These are phyloP conservation scores for Fusarium buharicum DNA, from an alignment of 2,329 filamentous ascomycete species.

Conservation along the genomic window DNA sequence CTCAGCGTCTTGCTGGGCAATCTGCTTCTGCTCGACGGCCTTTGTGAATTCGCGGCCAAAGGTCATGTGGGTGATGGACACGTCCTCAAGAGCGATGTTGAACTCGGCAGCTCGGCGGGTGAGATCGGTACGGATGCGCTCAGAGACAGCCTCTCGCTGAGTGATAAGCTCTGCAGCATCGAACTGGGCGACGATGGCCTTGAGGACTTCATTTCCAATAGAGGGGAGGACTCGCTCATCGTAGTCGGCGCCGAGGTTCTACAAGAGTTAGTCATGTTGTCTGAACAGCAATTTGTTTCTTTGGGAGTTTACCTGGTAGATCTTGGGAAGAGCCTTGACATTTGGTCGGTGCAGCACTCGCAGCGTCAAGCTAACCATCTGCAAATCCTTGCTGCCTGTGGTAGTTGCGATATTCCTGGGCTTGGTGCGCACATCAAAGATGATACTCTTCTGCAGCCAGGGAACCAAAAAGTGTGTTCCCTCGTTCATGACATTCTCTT, in stretches of 20 bases:
- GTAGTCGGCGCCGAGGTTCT: slow-evolving; percentile 98
- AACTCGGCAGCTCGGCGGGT: slow-evolving; percentile 94
- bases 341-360: slow-evolving; percentile 95
- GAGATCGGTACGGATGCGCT: slow-evolving; percentile 92
- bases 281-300: neutral
- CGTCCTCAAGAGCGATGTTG: slow-evolving; percentile 98
- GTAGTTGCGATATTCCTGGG: slow-evolving; percentile 97
- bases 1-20: slow-evolving; percentile 98
- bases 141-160: slow-evolving; percentile 94
- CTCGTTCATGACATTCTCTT: slow-evolving; percentile 92
- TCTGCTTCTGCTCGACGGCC: slow-evolving; percentile 99
- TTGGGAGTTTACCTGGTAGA: slow-evolving; percentile 81
- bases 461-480: slow-evolving; percentile 96
- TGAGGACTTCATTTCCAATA: slow-evolving; percentile 99
- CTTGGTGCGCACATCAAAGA: slow-evolving; percentile 98
- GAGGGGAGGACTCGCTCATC: slow-evolving; percentile 98
- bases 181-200: slow-evolving; percentile 98
- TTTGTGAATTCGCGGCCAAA: slow-evolving; percentile 99
- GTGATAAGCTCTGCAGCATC: slow-evolving; percentile 99
- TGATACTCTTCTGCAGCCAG: slow-evolving; percentile 93
- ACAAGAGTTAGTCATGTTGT: slow-evolving; percentile 26
- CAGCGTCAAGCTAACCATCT: slow-evolving; percentile 99
- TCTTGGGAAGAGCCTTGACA: slow-evolving; percentile 91
- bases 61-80: slow-evolving; percentile 99
- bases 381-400: slow-evolving; percentile 97